These are phyloP conservation scores for Phytophthora syringae DNA, from an alignment of 352 stramenopile genomes.

Conservation along the genomic window DNA sequence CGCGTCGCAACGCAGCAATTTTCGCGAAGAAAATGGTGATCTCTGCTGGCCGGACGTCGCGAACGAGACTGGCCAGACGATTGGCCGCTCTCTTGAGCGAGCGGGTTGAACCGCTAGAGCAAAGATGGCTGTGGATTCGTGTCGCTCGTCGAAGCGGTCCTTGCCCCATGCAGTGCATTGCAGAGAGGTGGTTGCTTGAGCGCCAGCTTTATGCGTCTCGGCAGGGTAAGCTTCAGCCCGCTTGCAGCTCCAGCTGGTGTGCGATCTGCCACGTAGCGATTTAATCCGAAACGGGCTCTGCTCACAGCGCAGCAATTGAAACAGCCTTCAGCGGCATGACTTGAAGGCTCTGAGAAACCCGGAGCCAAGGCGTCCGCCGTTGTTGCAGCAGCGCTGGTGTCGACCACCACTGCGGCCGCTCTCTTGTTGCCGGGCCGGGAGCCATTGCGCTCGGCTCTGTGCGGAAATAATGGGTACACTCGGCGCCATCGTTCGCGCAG, in stretches of 20 bases:
- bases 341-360: not conserved
- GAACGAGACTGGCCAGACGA: too few species aligned
- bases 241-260: constrained; percentile 18
- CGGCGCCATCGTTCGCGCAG: constrained; percentile 28
- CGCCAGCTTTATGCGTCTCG: too few species aligned
- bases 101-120: too few species aligned
- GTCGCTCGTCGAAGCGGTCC: not conserved
- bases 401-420: too few species aligned
- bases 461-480: constrained; percentile 35
- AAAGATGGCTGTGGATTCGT: too few species aligned
- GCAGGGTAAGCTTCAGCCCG: not conserved
- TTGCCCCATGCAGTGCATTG: not conserved
- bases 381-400: too few species aligned
- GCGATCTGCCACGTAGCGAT: constrained; percentile 21
- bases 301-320: constrained; percentile 9
- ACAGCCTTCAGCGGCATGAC: constrained; percentile 18
- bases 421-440: constrained; percentile 15
- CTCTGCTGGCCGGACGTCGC: not conserved
- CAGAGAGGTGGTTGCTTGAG: too few species aligned
- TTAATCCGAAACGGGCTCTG: constrained; percentile 20
- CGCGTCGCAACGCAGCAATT: too few species aligned
- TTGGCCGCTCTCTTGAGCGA: not conserved
- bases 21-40: constrained; percentile 9
- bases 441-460: constrained; percentile 28
- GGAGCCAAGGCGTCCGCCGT: not conserved